A percentile compares a stretch with the other conserved stretches of the same genome.
phyloP scores from a whole-genome alignment of 768 basidiomycete genomes.

The Lyophyllum decastes region DNA sequence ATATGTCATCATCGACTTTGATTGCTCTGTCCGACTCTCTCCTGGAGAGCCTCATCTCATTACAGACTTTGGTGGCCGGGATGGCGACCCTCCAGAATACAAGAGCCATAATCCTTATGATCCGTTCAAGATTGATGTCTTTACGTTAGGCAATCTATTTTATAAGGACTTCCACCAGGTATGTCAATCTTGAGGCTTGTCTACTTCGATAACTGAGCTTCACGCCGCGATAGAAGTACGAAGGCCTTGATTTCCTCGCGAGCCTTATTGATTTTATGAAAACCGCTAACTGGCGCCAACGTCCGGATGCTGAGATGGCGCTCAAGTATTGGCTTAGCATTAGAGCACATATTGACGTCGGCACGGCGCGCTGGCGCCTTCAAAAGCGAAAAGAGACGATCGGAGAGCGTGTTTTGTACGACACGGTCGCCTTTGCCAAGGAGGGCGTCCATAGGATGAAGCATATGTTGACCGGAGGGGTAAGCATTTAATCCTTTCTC shows the following conservation, averaged over 20 bases:
- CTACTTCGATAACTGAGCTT: neutral
- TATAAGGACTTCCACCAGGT: constrained; percentile 22
- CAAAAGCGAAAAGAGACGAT: neutral
- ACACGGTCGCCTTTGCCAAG: neutral
- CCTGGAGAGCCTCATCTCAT: constrained; percentile 16
- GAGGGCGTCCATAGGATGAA: constrained; percentile 1
- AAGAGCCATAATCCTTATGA: neutral
- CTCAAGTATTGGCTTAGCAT: constrained; percentile 24
- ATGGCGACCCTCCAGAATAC: constrained; percentile 8
- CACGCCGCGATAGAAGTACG: constrained; percentile 21
- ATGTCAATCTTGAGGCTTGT: neutral
- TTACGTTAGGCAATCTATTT: constrained; percentile 11
- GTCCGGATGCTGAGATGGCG: constrained; percentile 23
- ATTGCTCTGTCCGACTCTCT: constrained; percentile 21
- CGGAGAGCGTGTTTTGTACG: constrained; percentile 1
- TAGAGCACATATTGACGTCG: neutral
- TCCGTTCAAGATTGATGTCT: constrained; percentile 12
- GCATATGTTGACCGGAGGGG: neutral
- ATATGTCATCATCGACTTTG: constrained; percentile 41
- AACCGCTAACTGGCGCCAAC: constrained; percentile 10
- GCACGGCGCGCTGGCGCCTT: constrained; percentile 12
- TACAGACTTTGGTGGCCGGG: constrained; percentile 5
- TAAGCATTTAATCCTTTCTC: neutral
- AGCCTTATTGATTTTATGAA: constrained; percentile 28
- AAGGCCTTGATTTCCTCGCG: constrained; percentile 26